phyloP scores from a whole-genome alignment of 1,284 basidiomycete genomes.

The Ustilago nuda region DNA sequence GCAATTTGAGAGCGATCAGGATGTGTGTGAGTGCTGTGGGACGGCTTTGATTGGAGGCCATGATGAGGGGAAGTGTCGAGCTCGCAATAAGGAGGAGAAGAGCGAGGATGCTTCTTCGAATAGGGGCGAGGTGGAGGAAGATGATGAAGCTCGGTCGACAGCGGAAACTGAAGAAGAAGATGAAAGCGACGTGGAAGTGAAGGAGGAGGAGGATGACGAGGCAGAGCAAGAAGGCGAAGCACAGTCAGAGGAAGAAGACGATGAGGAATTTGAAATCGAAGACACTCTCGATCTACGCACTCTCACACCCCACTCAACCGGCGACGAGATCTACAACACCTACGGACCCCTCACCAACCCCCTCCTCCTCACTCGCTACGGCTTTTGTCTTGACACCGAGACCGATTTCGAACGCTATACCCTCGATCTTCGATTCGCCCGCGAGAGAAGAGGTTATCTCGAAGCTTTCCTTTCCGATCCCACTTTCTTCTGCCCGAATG shows the following conservation, averaged over 20 bases:
- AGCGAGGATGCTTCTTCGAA: slow-evolving; percentile 5
- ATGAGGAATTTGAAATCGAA: slow-evolving; percentile 2
- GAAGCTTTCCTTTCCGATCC: slow-evolving; percentile 3
- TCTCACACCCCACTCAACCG: slow-evolving; percentile 4
- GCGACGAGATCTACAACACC: slow-evolving; percentile 57
- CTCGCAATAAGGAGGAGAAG: slow-evolving; percentile 10
- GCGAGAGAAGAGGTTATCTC: slow-evolving; percentile 31
- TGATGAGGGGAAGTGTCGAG: slow-evolving; percentile 15
- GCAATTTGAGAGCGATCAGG: slow-evolving; percentile 63
- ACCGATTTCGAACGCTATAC: slow-evolving; percentile 59
- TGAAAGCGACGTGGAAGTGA: background rate
- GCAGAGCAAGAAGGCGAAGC: background rate
- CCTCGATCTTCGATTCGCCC: slow-evolving; percentile 40
- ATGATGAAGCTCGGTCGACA: background rate
- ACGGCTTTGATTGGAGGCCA: slow-evolving; percentile 35
- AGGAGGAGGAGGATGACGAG: background rate
- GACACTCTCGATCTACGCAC: slow-evolving; percentile 61
- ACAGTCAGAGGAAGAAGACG: slow-evolving; percentile 1
- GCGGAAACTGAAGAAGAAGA: background rate
- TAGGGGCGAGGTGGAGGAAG: background rate
- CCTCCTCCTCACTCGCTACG: slow-evolving; percentile 58
- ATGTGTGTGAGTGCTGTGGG: slow-evolving; percentile 62
- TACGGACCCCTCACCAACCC: slow-evolving; percentile 63
- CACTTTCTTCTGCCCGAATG: background rate
- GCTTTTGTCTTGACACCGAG: slow-evolving; percentile 59